These are phyloP conservation scores for Jamesozyma lodderae DNA, from an alignment of 805 yeast species.

Conservation along the genomic window DNA sequence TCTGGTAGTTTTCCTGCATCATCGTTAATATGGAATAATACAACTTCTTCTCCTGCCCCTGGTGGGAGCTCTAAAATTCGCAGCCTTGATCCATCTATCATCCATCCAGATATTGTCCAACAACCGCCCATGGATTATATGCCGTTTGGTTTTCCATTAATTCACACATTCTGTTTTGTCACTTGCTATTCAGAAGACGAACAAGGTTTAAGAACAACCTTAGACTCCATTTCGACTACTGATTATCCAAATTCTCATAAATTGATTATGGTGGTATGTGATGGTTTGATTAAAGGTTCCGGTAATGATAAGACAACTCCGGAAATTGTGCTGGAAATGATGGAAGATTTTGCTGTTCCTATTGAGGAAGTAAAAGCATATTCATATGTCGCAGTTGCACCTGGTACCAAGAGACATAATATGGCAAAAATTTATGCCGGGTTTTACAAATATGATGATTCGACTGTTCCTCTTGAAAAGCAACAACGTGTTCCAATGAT, in stretches of 20 bases:
- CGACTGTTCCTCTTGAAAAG: slow-evolving; percentile 64
- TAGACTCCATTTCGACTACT: slow-evolving; percentile 90
- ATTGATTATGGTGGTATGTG: slow-evolving; percentile 76
- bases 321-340: slow-evolving; percentile 78
- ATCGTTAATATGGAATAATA: slow-evolving; percentile 11
- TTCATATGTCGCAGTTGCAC: slow-evolving; percentile 92
- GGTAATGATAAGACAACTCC: slow-evolving; percentile 87
- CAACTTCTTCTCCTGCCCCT: slow-evolving; percentile 7
- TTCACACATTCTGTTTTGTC: slow-evolving; percentile 65
- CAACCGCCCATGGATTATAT: slow-evolving; percentile 87
- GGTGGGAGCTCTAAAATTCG: slow-evolving; percentile 20
- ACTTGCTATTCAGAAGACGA: slow-evolving; percentile 95
- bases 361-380: slow-evolving; percentile 68
- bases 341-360: slow-evolving; percentile 67
- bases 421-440: slow-evolving; percentile 97
- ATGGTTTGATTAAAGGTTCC: slow-evolving; percentile 89
- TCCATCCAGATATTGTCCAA: slow-evolving; percentile 73
- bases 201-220: slow-evolving; percentile 73
- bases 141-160: slow-evolving; percentile 76
- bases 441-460: slow-evolving; percentile 75
- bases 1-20: slow-evolving; percentile 8
- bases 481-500: slow-evolving; percentile 82
- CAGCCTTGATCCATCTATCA: slow-evolving; percentile 47
- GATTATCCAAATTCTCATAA: slow-evolving; percentile 95
- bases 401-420: slow-evolving; percentile 89